A percentile compares a stretch with the other conserved stretches of the same genome.
phyloP scores from a whole-genome alignment of 2,329 filamentous ascomycete species.

The Ilyonectria destructans region DNA sequence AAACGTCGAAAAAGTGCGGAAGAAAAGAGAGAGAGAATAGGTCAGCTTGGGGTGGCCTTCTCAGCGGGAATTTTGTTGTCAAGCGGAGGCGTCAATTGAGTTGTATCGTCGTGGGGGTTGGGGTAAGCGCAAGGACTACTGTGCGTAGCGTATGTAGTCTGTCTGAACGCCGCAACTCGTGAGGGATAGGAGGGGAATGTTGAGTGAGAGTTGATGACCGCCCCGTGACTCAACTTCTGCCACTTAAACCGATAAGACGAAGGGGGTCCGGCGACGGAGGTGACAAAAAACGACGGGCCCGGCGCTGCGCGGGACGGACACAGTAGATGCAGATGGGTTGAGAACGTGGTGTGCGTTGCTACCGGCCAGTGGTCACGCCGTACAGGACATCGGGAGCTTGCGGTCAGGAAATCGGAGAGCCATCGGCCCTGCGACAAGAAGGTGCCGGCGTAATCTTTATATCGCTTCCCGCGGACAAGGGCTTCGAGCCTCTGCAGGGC shows the following conservation, averaged over 20 bases:
- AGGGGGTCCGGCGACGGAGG: neutral
- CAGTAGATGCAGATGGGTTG: neutral
- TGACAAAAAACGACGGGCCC: neutral
- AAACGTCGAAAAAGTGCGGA: neutral
- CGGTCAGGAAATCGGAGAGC: constrained; percentile 8
- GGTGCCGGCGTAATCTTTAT: constrained; percentile 29
- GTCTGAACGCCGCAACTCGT: neutral
- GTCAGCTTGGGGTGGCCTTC: neutral
- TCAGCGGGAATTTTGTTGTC: constrained; percentile 15
- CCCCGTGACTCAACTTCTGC: neutral
- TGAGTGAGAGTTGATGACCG: neutral
- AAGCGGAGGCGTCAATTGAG: constrained; percentile 23
- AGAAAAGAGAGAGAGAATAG: neutral
- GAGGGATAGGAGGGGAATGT: neutral
- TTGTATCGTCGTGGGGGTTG: constrained; percentile 15
- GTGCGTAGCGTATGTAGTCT: constrained; percentile 6
- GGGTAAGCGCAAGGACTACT: constrained; percentile 5
- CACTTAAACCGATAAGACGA: neutral
- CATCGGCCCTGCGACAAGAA: neutral
- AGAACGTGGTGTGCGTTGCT: constrained; percentile 9
- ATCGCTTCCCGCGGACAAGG: constrained; percentile 32
- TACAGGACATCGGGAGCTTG: neutral
- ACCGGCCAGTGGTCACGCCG: constrained; percentile 11
- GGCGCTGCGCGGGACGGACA: neutral
- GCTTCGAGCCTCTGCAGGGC: neutral